Evolutionary conservation across 768 basidiomycete genomes (phyloP), one percentile per base, ranked within the genome.

Genomic region (Inosperma sp.): DNA sequence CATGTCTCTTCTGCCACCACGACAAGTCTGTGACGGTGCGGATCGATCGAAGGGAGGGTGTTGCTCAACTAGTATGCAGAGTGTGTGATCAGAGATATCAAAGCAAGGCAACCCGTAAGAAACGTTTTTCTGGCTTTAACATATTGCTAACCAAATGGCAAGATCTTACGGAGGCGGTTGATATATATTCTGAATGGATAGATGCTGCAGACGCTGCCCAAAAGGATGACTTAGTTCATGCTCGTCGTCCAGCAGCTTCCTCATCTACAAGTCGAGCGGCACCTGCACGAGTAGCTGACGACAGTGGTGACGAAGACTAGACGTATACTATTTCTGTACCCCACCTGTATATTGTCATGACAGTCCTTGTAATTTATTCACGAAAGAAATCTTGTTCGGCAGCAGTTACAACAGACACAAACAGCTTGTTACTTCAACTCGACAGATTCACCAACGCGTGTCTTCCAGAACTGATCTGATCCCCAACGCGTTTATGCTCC

Each of bases 111-210:
- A 88, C 89, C 59, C 88, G 89, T 93, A 43, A 51, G 66, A 59
- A 52, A 51, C 8, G n/a, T 35, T 30, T 56, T 27, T 40, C 31
- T 14, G 6, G 21, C 22, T 36, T 9, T 53, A 56, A 49, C 23
- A 26, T 56, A 36, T 47, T 42, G 53, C 45, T 52, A 33, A 49
- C 19, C 1, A 46, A 36, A 40, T 33, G 14, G 42, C 12, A 63
- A 93, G 90, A 93, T 65, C 73, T 93, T 46, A 90, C 89, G 1
- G 90, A 92, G 58, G 81, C 90, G 13, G 82, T 93, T 50, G 90
- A 93, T 66, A 88, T 93, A 25, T 93, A 91, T 65, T 90, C 89
- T 6, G 88, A 90, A 63, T 93, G 90, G 90, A 89, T 92, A 55
- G 88, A 91, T 64, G 88, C 88, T 42, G 86, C 88, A 5, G 88